A percentile compares a stretch with the other conserved stretches of the same genome.
These are phyloP conservation scores for Sporothrix dimorphospora DNA, from an alignment of 2,329 filamentous ascomycete species.

Conservation along the genomic window DNA sequence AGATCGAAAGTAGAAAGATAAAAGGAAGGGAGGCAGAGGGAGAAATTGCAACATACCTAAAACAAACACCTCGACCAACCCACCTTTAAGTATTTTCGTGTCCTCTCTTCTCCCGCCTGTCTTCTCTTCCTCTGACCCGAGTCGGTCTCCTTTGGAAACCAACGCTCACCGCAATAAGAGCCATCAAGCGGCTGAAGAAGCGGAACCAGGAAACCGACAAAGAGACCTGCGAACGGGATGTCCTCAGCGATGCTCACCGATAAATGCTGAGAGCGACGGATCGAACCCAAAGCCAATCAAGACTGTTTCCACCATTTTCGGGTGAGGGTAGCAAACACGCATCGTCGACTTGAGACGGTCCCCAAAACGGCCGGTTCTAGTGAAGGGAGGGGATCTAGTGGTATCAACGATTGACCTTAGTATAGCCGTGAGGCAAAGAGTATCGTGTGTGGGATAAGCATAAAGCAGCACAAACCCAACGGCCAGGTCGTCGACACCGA, in stretches of 20 bases:
- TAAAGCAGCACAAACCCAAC: not conserved
- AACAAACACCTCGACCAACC: not conserved
- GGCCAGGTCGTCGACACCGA: not conserved
- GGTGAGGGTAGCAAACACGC: slow-evolving; percentile 10
- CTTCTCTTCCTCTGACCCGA: not conserved
- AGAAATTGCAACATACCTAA: not conserved
- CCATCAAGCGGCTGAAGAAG: slow-evolving; percentile 16
- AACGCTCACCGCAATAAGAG: not conserved
- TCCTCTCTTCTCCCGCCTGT: not conserved
- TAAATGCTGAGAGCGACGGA: not conserved
- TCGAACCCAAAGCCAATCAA: not conserved
- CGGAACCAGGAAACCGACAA: not conserved
- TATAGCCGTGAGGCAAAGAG: not conserved
- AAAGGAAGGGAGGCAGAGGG: not conserved
- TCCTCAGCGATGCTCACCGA: not conserved
- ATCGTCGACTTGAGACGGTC: slow-evolving; percentile 6
- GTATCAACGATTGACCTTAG: not conserved
- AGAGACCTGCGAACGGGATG: not conserved
- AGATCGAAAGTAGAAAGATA: not conserved
- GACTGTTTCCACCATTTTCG: not conserved
- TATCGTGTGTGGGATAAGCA: not conserved
- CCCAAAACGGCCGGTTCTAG: slow-evolving; percentile 1
- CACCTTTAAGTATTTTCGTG: not conserved
- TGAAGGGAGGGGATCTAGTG: not conserved
- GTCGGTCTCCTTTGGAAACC: not conserved